Evolutionary conservation across 257 asterid genomes (phyloP), one percentile per base, ranked within the genome.

Genomic region (Handroanthus guayacan): DNA sequence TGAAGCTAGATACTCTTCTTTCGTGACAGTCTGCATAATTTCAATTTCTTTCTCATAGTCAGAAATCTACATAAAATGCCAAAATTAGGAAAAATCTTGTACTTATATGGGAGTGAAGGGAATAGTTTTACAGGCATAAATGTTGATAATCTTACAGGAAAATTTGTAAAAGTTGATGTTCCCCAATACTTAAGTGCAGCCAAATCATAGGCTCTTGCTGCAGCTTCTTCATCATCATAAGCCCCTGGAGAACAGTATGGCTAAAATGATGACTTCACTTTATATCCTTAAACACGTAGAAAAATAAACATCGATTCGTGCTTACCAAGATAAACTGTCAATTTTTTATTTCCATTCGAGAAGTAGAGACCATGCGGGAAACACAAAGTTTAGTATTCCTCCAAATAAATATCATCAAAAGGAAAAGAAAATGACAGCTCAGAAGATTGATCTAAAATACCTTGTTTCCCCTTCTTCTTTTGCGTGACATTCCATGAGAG

Each of bases 111-210:
- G n/a, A 45, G 12, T 20, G 37, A 43, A 48, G 14, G 69, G 55
- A 11, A 25, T 5, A 3, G 57, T 61, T 44, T 51, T 13, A 63
- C 9, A 17, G n/a, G 54, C 17, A 54, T 12, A 70, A 60, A 7
- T 34, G 75, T 38, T 36, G 74, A 61, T 16, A 71, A 16, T 51
- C 85, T 67, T 87, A 87, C 91, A 12, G 84, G 89, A 66, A 84
- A 87, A 71, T 87, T 87, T 75, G 87, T 84, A 77, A 72, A 75
- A 72, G 91, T 87, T 12, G 89, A 78, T 75, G 82, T 70, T 62
- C 91, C 91, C 91, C 91, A 86, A 44, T 86, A 86, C 68, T 86
- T 87, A 2, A 87, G 86, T 75, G 91, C 91, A 5, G 89, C 89
- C 68, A 87, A 82, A 69, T 87, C 91, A 50, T 84, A 87, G 6